Evolutionary conservation across 2,329 filamentous ascomycete species (phyloP).

Genomic region (Talaromyces sp.): DNA sequence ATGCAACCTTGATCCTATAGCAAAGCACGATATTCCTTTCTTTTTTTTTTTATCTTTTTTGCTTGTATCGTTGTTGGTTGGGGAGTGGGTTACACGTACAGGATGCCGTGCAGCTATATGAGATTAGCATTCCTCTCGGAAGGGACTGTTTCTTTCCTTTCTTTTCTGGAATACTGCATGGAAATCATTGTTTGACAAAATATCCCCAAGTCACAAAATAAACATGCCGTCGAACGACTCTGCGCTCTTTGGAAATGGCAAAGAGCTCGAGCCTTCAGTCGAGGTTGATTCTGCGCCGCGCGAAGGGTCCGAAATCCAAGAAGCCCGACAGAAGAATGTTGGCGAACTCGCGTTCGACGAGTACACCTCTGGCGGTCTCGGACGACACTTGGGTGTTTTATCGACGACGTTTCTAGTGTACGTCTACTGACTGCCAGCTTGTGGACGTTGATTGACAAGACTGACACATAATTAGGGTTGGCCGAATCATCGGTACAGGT

Average conservation of each 20-base stretch:
- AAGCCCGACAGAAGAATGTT: slow-evolving; percentile 10
- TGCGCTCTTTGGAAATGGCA: slow-evolving; percentile 1
- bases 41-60: no score
- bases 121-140: neutral
- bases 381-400: slow-evolving; percentile 23
- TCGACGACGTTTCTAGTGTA: slow-evolving; percentile 29
- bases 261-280: slow-evolving; percentile 9
- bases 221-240: slow-evolving; percentile 13
- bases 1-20: slow-evolving; percentile 1
- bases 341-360: slow-evolving; percentile 24
- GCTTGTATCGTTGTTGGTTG: neutral
- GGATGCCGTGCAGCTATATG: slow-evolving; percentile 1
- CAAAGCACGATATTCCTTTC: neutral
- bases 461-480: slow-evolving; percentile 32
- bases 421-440: neutral
- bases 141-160: neutral
- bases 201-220: neutral
- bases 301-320: neutral
- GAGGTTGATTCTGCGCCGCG: neutral
- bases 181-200: no score
- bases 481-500: slow-evolving; percentile 39
- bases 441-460: neutral
- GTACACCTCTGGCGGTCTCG: slow-evolving; percentile 24
- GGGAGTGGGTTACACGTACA: neutral
- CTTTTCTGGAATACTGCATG: slow-evolving; percentile 1